These are phyloP conservation scores for Aureobasidium sp. DNA, from an alignment of 2,329 filamentous ascomycete genomes.

Conservation along the genomic window DNA sequence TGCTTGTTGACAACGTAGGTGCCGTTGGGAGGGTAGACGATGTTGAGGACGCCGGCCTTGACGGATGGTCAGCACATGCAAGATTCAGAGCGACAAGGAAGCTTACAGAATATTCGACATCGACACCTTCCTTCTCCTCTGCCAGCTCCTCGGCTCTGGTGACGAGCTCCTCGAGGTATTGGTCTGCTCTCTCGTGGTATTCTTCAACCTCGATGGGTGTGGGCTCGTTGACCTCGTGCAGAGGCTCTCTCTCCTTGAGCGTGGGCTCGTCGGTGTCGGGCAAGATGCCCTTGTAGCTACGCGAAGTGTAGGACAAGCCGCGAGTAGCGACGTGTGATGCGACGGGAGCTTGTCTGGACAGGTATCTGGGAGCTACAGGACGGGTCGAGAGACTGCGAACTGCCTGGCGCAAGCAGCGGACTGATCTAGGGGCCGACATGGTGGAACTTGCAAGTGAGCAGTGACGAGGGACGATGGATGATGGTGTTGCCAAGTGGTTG, in stretches of 20 bases:
- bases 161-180: conserved; percentile 59
- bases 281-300: conserved; percentile 32
- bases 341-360: conserved; percentile 6
- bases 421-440: conserved; percentile 23
- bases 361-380: conserved; percentile 8
- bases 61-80: conserved; percentile 10
- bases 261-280: conserved; percentile 36
- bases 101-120: conserved; percentile 78
- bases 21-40: conserved; percentile 62
- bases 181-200: conserved; percentile 72
- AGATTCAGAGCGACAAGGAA: neutral
- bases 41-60: conserved; percentile 78
- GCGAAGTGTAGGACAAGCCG: conserved; percentile 13
- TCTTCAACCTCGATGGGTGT: conserved; percentile 61
- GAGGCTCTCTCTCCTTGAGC: conserved; percentile 31
- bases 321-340: conserved; percentile 14
- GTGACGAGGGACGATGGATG: neutral
- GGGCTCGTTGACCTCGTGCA: conserved; percentile 41
- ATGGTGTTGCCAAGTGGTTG: neutral
- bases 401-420: conserved; percentile 22
- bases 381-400: conserved; percentile 19
- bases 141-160: conserved; percentile 62
- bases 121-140: conserved; percentile 67
- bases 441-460: neutral
- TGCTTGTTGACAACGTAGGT: conserved; percentile 98